A percentile compares a stretch with the other conserved stretches of the same genome.
These are phyloP conservation scores for Pseudocercospora vitis DNA, from an alignment of 2,329 filamentous ascomycete species.

Conservation along the genomic window DNA sequence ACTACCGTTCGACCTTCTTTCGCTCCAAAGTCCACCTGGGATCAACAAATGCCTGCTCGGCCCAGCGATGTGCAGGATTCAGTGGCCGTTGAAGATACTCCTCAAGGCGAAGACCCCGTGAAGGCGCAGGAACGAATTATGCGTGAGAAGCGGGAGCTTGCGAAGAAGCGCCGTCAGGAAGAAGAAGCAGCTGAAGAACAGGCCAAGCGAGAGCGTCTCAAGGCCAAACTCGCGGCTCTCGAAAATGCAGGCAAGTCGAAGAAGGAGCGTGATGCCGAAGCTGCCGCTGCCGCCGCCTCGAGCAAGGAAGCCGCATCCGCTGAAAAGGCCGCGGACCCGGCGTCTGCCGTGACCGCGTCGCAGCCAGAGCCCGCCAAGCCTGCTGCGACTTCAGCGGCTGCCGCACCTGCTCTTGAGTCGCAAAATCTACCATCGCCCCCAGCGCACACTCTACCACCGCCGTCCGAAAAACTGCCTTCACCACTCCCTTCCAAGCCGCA, in stretches of 20 bases:
- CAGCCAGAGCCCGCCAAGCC: constrained; percentile 22
- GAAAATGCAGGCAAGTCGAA: constrained; percentile 37
- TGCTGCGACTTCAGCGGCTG: constrained; percentile 20
- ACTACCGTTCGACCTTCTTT: constrained; percentile 28
- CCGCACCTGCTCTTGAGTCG: constrained; percentile 19
- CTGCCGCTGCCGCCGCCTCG: constrained; percentile 28
- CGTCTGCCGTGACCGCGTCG: constrained; percentile 10
- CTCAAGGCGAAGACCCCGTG: constrained; percentile 57
- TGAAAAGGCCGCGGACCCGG: constrained; percentile 17
- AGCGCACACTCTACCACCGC: constrained; percentile 11
- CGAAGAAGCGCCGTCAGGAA: constrained; percentile 33
- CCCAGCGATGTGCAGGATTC: constrained; percentile 17
- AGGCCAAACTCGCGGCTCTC: constrained; percentile 38
- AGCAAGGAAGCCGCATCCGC: constrained; percentile 17
- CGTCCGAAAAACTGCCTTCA: constrained; percentile 25
- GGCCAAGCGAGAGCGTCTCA: constrained; percentile 35
- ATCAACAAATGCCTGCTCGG: constrained; percentile 36
- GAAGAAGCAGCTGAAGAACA: constrained; percentile 33
- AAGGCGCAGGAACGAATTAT: constrained; percentile 61
- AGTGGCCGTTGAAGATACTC: constrained; percentile 15
- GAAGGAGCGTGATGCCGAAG: constrained; percentile 38
- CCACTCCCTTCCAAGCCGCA: constrained; percentile 25
- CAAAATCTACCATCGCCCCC: constrained; percentile 22
- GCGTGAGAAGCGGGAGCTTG: constrained; percentile 43
- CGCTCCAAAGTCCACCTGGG: constrained; percentile 35